Conservation (phyloP, 768 basidiomycete species). For the Boletus fagicola region DNA sequence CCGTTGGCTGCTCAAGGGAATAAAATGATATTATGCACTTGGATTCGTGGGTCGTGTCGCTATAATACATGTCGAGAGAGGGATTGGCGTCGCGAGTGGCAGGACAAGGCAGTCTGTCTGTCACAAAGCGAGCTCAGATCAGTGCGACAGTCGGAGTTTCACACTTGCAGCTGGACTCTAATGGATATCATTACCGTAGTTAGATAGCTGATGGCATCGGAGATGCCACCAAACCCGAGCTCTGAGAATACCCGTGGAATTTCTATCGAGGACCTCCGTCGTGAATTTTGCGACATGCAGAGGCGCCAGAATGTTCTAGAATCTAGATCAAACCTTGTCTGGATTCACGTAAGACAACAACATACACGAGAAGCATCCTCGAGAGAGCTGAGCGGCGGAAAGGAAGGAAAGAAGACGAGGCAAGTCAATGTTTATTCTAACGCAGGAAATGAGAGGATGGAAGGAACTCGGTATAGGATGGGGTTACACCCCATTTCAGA, state of each 20-base stretch:
- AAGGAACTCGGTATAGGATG: no score
- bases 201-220: conserved; percentile 12
- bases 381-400: conserved; percentile 1
- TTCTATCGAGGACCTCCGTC: conserved; percentile 10
- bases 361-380: conserved; percentile 4
- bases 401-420: conserved; percentile 4
- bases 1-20: conserved; percentile 4
- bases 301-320: conserved; percentile 1
- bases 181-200: not conserved
- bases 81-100: conserved; percentile 4
- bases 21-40: conserved; percentile 5
- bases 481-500: no score
- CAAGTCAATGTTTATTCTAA: not conserved
- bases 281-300: conserved; percentile 1
- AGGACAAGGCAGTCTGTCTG: not conserved
- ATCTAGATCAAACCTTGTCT: conserved; percentile 13
- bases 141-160: conserved; percentile 16
- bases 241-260: conserved; percentile 5
- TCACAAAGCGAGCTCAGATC: conserved; percentile 6
- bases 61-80: not conserved
- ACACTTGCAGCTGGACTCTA: not conserved
- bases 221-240: conserved; percentile 20
- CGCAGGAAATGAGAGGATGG: not conserved
- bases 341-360: conserved; percentile 15
- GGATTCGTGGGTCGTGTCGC: not conserved